Base-by-base conservation (phyloP, 2,329 filamentous ascomycete genomes). In the Fusarium abutilonis region DNA sequence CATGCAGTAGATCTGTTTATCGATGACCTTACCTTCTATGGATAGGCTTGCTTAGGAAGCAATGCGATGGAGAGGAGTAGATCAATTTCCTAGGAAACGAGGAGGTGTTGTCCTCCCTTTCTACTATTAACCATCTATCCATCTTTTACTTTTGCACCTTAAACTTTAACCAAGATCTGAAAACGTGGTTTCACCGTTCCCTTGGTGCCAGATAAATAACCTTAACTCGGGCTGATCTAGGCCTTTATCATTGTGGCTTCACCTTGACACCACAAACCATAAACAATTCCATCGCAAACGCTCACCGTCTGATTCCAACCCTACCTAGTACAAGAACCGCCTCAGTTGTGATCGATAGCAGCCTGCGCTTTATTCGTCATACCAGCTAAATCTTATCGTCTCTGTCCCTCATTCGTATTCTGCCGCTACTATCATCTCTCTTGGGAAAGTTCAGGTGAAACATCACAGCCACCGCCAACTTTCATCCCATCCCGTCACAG, bases 141-240 rank as follows among this genome's bases (percentile, higher is more conserved):
- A 29, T 43, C 41, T 36, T 36, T 36, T 38, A 21, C 35, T 13
- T 28, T 32, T 52, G 11, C 38, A 47, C 49, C 47, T n/a, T 32
- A 32, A 47, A 39, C 31, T 28, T 34, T 42, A 36, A 54, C 52
- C 28, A 50, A 63, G 41, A 64, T 52, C 36, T 52, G 49, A 47
- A 66, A 64, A 55, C 63, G 54, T 58, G 56, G 60, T 52, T 46
- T 61, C 53, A 49, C 57, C 50, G 58, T 63, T 68, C 52, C 57
- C 28, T 55, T 49, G 13, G 36, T 60, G 63, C 57, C 57, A 60
- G 60, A 52, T 56, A 44, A 10, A 49, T 65, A 70, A 66, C 65
- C 67, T 70, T 70, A 68, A 66, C 52, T 63, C 65, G 63, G 64
- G 57, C 64, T 70, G 65, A 41, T 62, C 55, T 60, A 41, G 34